Evolutionary conservation across 192 early-diverging fungal genomes (phyloP), one percentile per base, ranked within the genome.

Genomic region (Rhizoclosmatium globosum): DNA sequence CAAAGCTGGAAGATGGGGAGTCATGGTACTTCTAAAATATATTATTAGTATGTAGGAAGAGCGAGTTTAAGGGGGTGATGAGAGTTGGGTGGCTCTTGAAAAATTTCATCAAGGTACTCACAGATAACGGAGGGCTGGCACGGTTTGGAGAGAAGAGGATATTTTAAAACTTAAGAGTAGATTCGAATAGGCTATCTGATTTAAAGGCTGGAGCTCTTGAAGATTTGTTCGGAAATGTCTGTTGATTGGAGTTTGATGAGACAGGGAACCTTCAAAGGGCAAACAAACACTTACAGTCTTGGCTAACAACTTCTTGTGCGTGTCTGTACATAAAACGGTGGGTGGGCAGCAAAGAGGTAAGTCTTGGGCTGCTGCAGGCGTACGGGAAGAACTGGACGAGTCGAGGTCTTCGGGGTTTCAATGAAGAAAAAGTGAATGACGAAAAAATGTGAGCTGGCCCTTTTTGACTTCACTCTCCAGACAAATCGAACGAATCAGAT

Each of bases 281-380:
- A n/a, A 64, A 31, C 11, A 9, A 6, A 1, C 38, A 62, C 60
- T 45, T 11, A 68, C 45, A 68, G 50, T 76, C 74, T 38, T 64
- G 64, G 15, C 44, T n/a, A 38, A 76, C 74, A n/a, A 67, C 64
- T 67, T 76, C 74, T 45, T 23, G 48, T 6, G 60, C 61, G 74
- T 76, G 74, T 4, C 17, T 45, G 47, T 76, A 76, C 61, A 76
- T 76, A 67, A 59, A 76, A 7, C 72, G 23, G 38, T 7, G 38
- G 70, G 21, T 21, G 50, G 72, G 46, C 9, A 9, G 2, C 19
- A 59, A 44, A 23, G 41, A 23, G 6, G 47, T 47, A 11, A 9
- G 48, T 53, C 50, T 47, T 53, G 2, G 72, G 59, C 59, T 42
- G 57, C 56, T 17, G 42, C 3, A n/a, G 41, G 72, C 3, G 72